Conservation (phyloP, 2,329 filamentous ascomycete species). For the Nigrospora sphaerica region DNA sequence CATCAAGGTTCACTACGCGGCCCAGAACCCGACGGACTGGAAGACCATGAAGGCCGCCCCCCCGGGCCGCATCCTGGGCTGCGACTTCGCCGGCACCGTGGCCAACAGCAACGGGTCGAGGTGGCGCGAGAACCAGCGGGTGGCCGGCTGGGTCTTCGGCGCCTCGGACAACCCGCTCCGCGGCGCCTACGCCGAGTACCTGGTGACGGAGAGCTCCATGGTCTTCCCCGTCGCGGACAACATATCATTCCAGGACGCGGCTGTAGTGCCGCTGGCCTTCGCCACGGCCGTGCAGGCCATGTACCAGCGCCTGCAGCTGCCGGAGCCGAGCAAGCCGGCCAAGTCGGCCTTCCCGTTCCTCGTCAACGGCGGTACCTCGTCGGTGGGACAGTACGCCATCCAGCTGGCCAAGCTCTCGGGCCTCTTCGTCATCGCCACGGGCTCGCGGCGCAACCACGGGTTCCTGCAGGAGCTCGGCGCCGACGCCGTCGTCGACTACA, state of each 20-base stretch:
- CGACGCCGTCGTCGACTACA: conserved; percentile 23
- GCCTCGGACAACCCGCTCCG: conserved; percentile 12
- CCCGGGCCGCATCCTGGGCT: conserved; percentile 21
- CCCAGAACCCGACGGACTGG: conserved; percentile 29
- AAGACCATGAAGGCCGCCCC: conserved; percentile 12
- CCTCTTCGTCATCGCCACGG: conserved; percentile 18
- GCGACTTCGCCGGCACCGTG: conserved; percentile 26
- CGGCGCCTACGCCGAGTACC: conserved; percentile 23
- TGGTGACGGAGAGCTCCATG: conserved; percentile 15
- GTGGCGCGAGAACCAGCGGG: conserved; percentile 22
- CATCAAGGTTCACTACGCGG: conserved; percentile 21
- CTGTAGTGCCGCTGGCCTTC: conserved; percentile 27
- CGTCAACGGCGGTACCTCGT: conserved; percentile 17
- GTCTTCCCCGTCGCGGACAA: conserved; percentile 20
- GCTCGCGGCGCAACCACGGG: conserved; percentile 15
- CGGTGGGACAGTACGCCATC: conserved; percentile 19
- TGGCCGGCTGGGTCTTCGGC: conserved; percentile 25
- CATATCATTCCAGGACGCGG: conserved; percentile 17
- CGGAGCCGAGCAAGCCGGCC: conserved; percentile 21
- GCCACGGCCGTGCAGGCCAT: conserved; percentile 34
- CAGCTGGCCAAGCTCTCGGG: conserved; percentile 19
- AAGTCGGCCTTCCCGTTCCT: conserved; percentile 22
- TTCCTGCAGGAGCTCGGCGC: conserved; percentile 15
- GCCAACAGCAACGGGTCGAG: conserved; percentile 19
- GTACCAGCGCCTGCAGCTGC: conserved; percentile 20